phyloP scores from a whole-genome alignment of 1,284 basidiomycete genomes.

The Cutaneotrichosporon curvatum region DNA sequence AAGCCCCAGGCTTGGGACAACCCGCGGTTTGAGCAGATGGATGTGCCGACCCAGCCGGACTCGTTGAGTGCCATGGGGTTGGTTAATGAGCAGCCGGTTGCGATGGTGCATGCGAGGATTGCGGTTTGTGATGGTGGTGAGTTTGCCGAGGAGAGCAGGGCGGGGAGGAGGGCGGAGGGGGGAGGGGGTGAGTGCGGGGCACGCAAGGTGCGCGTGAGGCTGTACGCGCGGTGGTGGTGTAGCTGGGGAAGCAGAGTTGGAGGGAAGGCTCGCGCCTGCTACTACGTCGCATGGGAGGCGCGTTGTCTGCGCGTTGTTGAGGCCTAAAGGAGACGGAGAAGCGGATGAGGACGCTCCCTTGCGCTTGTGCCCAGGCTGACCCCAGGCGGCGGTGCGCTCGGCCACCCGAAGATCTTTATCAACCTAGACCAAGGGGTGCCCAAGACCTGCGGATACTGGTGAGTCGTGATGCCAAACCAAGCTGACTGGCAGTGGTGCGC shows the following conservation, averaged over 20 bases:
- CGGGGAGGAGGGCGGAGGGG: not conserved
- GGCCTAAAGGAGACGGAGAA: too few species aligned
- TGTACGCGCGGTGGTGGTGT: not conserved
- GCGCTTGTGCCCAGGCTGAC: too few species aligned
- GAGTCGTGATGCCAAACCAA: conserved; percentile 37
- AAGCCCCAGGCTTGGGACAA: conserved; percentile 36
- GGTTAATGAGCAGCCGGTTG: conserved; percentile 75
- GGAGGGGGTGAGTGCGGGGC: not conserved
- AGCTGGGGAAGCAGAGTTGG: too few species aligned
- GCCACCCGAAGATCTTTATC: conserved; percentile 94
- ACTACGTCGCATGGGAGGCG: too few species aligned
- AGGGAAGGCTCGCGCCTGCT: too few species aligned
- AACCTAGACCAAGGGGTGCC: conserved; percentile 83
- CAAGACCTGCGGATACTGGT: conserved; percentile 63
- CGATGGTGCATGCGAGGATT: conserved; percentile 68
- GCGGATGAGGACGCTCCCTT: too few species aligned
- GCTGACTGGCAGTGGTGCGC: conserved; percentile 60
- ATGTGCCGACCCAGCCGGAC: conserved; percentile 66
- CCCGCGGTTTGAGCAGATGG: conserved; percentile 73
- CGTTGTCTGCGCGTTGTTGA: too few species aligned
- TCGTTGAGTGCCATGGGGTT: conserved; percentile 15
- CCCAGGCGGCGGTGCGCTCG: conserved; percentile 85
- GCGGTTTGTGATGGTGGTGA: conserved; percentile 90
- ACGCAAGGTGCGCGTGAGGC: not conserved
- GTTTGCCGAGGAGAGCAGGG: conserved; percentile 38